Base-by-base conservation (phyloP, 2,329 filamentous ascomycete genomes). In the Cladobotryum protrusum region DNA sequence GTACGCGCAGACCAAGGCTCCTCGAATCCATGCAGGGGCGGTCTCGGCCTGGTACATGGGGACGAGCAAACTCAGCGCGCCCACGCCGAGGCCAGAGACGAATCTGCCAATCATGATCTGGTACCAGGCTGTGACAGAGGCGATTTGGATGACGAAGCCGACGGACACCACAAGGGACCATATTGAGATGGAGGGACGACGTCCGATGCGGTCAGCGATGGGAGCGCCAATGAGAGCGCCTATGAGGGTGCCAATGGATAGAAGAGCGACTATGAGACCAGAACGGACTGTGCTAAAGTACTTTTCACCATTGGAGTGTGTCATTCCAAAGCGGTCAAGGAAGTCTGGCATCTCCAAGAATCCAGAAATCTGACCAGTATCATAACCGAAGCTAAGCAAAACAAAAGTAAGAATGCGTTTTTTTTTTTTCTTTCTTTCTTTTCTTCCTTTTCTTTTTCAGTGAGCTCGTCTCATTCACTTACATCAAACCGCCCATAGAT, bases 41-140 rank as follows among this genome's bases (percentile, higher is more conserved):
- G 78, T 85, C 66, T 89, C 85, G n/a, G 79, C 79, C 59, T 87
- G 83, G 61, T 86, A 88, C 80, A 88, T 83, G n/a, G 83, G 82
- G 0, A 84, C 82, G 12, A 83, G 66, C 5, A 86, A 76, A 9
- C 78, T 82, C 2, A 87, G 65, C 0, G 77, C 79, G 48, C 85
- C 85, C 39, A 89, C 82, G 13, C 83, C 83, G 1, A 87, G 69
- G 46, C 85, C 85, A 13, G 82, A 79, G 14, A 86, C 73, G 57
- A 81, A 78, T 48, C 85, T 73, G 13, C 85, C 85, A 42, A 83
- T 70, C 56, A 83, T 82, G 51, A 86, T 71, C 59, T 87, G 84
- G 43, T 79, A 79, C 83, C 85, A 87, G 8, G 68, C 68, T 2
- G 57, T 59, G 0, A 63, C 57, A 0, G 83, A 72, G 0, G 82